Base-by-base conservation (phyloP, 163 green algal genomes). In the Prototheca cutis region DNA sequence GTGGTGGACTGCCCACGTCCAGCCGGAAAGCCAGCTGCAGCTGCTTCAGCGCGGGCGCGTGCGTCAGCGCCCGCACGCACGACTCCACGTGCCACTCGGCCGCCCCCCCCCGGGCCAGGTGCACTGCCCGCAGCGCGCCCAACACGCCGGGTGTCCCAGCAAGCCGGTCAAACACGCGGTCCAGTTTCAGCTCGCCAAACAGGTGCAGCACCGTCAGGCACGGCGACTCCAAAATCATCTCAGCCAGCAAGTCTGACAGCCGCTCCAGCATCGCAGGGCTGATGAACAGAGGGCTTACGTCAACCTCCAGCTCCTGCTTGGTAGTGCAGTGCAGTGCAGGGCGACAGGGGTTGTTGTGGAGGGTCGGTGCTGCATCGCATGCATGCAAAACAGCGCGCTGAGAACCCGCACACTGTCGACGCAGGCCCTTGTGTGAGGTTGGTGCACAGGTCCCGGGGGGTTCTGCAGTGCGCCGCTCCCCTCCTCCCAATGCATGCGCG, bases 261-360 rank as follows among this genome's bases (percentile, higher is more conserved):
- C 24, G 49, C 4, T 53, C 15, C 32, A 53, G 27, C 59, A 54
- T 21, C 33, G 15, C 24, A 2, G 52, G 17, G 49, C 28, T 47
- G 2, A 34, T 21, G 34, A 48, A n/a, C 5, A 34, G 15, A 1
- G 4, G 4, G 27, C 24, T 13, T 2, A 66, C 1, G 21, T 66
- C 49, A 3, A 59, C 59, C 56, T 66, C 59, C 18, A 66, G 47
- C 34, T 66, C 59, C 59, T 66, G 49, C 18, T 27, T 4, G 25
- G 24, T 15, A 13, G 7, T 17, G 42, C 5, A 7, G 42, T 8
- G 25, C 8, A 25, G 42, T 17, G 8, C 18, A 7, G 8, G 42
- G 5, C 18, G 42, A 21, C 8, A 24, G 8, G 8, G 15, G 15
- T n/a, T 13, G 18, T 17, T 5, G 7, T 17, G 25, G 8, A n/a